phyloP scores from a whole-genome alignment of 768 basidiomycete species.

The Lactifluus echinatus region DNA sequence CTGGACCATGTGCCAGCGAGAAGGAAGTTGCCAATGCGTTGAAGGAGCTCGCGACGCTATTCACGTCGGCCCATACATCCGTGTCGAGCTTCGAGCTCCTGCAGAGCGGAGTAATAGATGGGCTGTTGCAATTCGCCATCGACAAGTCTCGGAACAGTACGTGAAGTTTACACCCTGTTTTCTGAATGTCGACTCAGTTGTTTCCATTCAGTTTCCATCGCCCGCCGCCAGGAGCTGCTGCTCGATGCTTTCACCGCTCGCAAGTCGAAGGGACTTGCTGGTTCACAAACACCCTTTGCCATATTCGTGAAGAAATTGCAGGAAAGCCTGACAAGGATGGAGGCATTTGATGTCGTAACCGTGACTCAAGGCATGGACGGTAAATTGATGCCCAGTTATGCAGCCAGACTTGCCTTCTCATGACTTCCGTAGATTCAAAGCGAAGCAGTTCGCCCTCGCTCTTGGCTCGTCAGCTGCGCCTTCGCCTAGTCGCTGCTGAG shows the following conservation, averaged over 20 bases:
- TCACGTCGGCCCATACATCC: constrained; percentile 64
- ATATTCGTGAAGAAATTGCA: constrained; percentile 92
- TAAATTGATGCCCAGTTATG: constrained; percentile 29
- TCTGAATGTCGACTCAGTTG: not conserved
- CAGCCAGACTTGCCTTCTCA: not conserved
- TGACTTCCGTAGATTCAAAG: constrained; percentile 56
- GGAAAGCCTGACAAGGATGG: constrained; percentile 91
- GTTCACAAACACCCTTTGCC: constrained; percentile 51
- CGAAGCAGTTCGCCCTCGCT: constrained; percentile 77
- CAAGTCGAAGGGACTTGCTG: constrained; percentile 35
- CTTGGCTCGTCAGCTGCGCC: constrained; percentile 85
- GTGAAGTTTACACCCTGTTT: constrained; percentile 24
- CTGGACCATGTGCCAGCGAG: constrained; percentile 46
- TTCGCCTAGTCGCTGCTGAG: constrained; percentile 84
- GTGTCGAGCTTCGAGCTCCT: constrained; percentile 94
- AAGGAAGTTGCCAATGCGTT: constrained; percentile 53
- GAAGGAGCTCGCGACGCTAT: constrained; percentile 69
- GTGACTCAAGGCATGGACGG: constrained; percentile 78
- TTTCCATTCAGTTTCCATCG: constrained; percentile 43
- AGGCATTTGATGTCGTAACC: constrained; percentile 90
- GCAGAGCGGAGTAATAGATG: constrained; percentile 89
- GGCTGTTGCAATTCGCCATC: constrained; percentile 72
- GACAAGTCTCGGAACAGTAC: constrained; percentile 52
- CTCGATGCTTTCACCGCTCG: constrained; percentile 67
- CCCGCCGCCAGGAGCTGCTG: constrained; percentile 66